phyloP scores from a whole-genome alignment of 106 monocot species.

The Ottelia alismoides region DNA sequence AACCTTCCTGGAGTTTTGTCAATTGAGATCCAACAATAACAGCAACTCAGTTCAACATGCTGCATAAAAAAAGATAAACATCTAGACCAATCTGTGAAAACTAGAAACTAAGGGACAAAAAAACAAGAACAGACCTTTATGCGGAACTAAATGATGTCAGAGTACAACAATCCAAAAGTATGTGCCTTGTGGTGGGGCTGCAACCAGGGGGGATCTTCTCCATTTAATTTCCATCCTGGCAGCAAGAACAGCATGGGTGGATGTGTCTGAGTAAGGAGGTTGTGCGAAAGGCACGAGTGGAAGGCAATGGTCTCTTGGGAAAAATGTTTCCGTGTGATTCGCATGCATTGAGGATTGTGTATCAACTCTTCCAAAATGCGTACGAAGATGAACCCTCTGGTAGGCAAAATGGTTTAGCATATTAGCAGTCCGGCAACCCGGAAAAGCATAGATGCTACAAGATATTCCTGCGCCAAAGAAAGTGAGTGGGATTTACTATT shows the following conservation, averaged over 20 bases:
- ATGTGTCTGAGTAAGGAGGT: conserved; percentile 38
- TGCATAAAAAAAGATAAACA: no score
- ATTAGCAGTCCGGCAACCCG: conserved; percentile 61
- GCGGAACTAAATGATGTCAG: no score
- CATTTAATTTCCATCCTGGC: conserved; percentile 43
- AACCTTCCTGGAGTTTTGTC: no score
- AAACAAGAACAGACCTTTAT: no score
- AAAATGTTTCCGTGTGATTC: conserved; percentile 41
- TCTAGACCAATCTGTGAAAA: no score
- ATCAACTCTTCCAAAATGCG: conserved; percentile 43
- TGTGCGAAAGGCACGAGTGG: conserved; percentile 35
- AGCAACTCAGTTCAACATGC: no score
- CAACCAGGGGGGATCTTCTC: conserved; percentile 34
- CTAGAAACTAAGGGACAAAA: no score
- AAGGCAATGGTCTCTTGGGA: conserved; percentile 47
- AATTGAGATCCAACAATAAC: no score
- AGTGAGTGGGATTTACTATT: conserved; percentile 38
- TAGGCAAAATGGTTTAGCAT: conserved; percentile 55
- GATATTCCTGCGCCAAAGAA: conserved; percentile 96
- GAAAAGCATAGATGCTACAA: conserved; percentile 50
- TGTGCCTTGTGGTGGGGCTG: conserved; percentile 39
- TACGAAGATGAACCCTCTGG: conserved; percentile 35
- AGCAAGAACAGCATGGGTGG: conserved; percentile 38
- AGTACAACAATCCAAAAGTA: conserved; percentile 23
- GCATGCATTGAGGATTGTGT: conserved; percentile 48